Base-by-base conservation (phyloP, 805 yeast genomes). In the Yamadazyma kitorensis region DNA sequence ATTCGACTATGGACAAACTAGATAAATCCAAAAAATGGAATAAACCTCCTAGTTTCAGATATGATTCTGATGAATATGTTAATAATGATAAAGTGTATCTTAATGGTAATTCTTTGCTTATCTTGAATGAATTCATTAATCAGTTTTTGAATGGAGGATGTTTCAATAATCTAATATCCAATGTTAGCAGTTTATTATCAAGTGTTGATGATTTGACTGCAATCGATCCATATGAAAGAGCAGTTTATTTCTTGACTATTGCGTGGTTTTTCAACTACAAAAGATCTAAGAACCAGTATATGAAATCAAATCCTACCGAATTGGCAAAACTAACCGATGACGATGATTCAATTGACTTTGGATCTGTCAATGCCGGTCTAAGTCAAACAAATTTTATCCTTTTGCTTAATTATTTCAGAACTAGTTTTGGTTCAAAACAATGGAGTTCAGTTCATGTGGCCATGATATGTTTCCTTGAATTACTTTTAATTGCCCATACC, bases 181-280 rank as follows among this genome's bases (percentile, higher is more conserved):
- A 75, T 18, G 60, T 82, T 9, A 69, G 84, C 7, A 53, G 53
- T 64, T 60, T 48, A 57, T 64, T 39, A 54, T 46, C 59, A 7
- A 49, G 54, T 10, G 43, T 55, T 17, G 54, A 57, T 14, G 64
- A 64, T 27, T 50, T 62, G 13, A 46, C 49, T 2, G 39, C 44
- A 3, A 41, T 59, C n/a, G 67, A 64, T 39, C 56, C 53, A 11
- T 58, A 60, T 29, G 68, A 65, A 31, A 57, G 55, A 27, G 70
- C 73, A 1, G 47, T 52, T 28, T 88, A 72, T 50, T 71, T 84
- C 26, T 66, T 74, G 38, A 61, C 85, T 5, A 60, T 74, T 5
- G 68, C 86, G 1, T 91, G 97, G 96, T 81, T 87, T 46, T 61
- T 87, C 30, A 71, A 72, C 21, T 86, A 77, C 39, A 86, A 83